A percentile compares a stretch with the other conserved stretches of the same genome.
Conservation (phyloP, 164 flowering plant genomes). For the Vitis rotundifolia region DNA sequence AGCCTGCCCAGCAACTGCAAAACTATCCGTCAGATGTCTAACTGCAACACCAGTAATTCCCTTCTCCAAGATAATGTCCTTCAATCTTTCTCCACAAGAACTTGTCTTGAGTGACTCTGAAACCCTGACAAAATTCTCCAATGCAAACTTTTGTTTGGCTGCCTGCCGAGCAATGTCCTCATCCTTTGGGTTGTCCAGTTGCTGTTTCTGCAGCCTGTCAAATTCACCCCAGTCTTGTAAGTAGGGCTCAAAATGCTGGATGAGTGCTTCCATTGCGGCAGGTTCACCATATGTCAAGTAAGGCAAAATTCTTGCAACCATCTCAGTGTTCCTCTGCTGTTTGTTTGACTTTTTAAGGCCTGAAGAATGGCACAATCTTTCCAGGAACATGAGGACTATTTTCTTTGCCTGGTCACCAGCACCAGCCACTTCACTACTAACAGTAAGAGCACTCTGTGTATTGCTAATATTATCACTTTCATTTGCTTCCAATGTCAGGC, state of each 20-base stretch:
- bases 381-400: conserved; percentile 94
- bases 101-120: conserved; percentile 98
- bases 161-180: conserved; percentile 71
- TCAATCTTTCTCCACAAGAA: conserved; percentile 91
- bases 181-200: conserved; percentile 73
- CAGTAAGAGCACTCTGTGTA: conserved; percentile 70
- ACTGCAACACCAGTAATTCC: conserved; percentile 81
- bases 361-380: conserved; percentile 79
- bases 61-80: conserved; percentile 89
- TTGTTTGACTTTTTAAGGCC: conserved; percentile 87
- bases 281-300: conserved; percentile 97
- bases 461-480: conserved; percentile 82
- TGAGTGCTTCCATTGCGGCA: conserved; percentile 96
- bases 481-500: conserved; percentile 91
- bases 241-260: conserved; percentile 88
- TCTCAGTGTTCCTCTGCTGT: conserved; percentile 97
- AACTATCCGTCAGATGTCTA: conserved; percentile 68
- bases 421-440: conserved; percentile 78
- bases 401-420: conserved; percentile 94
- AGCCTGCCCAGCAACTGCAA: conserved; percentile 72
- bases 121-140: conserved; percentile 95
- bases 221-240: conserved; percentile 80
- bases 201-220: conserved; percentile 73
- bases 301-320: conserved; percentile 98
- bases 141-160: conserved; percentile 65